Evolutionary conservation across 768 basidiomycete genomes (phyloP), one percentile per base, ranked within the genome.

Genomic region (Kwoniella pini): DNA sequence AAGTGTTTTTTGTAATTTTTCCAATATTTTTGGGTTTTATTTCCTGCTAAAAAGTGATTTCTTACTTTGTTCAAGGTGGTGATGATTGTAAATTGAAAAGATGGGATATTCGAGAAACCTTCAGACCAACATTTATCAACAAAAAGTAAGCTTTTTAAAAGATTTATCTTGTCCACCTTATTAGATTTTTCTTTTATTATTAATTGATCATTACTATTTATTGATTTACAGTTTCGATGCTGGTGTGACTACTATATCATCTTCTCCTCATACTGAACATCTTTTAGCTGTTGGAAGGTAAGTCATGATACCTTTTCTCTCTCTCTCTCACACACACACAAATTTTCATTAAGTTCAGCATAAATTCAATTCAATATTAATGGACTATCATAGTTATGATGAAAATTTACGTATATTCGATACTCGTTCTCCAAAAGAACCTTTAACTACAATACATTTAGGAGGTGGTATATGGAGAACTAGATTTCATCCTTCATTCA

Each of bases 391-490:
- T 68, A 96, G 94, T 75, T 99, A 99, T 77, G 87, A 96, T 79
- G 82, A 83, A 63, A 84, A 81, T 7, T 85, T 99, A 15, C 85
- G 85, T 1, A 77, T 97, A 3, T 96, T 91, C 75, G 96, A 98
- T 78, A 82, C 81, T 0, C 87, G 95, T 3, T 88, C 86, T 48
- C 85, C 85, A 3, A 73, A 82, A 3, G 74, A 74, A 2, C 85
- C 90, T 0, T 65, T 97, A 12, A 73, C 79, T 0, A 80, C 83
- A 49, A 84, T 83, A 24, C 83, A 88, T 57, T 86, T 91, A 2
- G 91, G 91, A 11, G 96, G 96, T 12, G 96, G 96, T 2, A 89
- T 86, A 11, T 99, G 96, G 96, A 84, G 96, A 17, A 86, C 91
- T 59, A 93, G 95, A 77, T 99, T 93, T 91, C 92, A 98, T 78